These are phyloP conservation scores for Fusarium longipes DNA, from an alignment of 2,329 filamentous ascomycete genomes.

Conservation along the genomic window DNA sequence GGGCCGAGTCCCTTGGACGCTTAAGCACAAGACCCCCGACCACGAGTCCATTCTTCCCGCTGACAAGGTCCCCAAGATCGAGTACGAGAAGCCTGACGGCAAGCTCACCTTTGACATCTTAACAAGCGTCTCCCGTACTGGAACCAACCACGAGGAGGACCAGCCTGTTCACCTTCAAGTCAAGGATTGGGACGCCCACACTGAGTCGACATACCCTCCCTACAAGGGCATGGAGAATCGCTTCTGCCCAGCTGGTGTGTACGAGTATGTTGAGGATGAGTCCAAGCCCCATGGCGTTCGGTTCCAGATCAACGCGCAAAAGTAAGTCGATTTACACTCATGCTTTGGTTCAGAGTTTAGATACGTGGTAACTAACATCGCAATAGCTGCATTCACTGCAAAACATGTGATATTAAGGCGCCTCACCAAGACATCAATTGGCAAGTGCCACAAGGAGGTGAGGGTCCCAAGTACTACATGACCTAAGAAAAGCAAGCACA, in stretches of 20 bases:
- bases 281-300: slow-evolving; percentile 87
- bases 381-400: slow-evolving; percentile 94
- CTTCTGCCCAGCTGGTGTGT: slow-evolving; percentile 97
- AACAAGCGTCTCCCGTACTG: slow-evolving; percentile 93
- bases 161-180: slow-evolving; percentile 97
- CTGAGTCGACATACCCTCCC: slow-evolving; percentile 81
- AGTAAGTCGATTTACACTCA: slow-evolving; percentile 71
- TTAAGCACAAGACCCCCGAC: slow-evolving; percentile 85
- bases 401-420: slow-evolving; percentile 99
- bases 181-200: slow-evolving; percentile 93
- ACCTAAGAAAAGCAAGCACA: slow-evolving; percentile 54
- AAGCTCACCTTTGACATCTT: slow-evolving; percentile 96
- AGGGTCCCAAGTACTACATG: slow-evolving; percentile 78
- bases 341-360: background rate
- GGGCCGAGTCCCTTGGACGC: slow-evolving; percentile 89
- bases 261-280: slow-evolving; percentile 96
- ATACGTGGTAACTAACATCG: slow-evolving; percentile 17
- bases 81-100: slow-evolving; percentile 96
- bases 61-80: slow-evolving; percentile 85
- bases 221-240: slow-evolving; percentile 95
- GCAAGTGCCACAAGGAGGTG: slow-evolving; percentile 93
- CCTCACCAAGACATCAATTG: slow-evolving; percentile 97
- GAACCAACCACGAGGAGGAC: slow-evolving; percentile 98
- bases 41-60: slow-evolving; percentile 82
- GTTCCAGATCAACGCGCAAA: slow-evolving; percentile 98